Evolutionary conservation across 164 flowering plant genomes (phyloP).

Genomic region (Malania oleifera): DNA sequence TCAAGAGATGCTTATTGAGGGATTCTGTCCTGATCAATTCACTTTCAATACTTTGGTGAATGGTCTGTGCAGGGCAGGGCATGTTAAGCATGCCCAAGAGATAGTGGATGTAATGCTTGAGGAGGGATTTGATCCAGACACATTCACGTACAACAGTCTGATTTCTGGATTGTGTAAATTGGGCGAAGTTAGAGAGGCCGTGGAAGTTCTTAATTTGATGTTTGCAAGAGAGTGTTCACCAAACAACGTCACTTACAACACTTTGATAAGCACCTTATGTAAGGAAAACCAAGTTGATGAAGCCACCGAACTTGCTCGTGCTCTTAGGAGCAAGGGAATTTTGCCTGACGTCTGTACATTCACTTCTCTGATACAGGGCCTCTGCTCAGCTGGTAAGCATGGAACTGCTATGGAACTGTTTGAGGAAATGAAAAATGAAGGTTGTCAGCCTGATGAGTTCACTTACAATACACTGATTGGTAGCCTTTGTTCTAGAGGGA

Average conservation of each 20-base stretch:
- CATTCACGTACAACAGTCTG: conserved; percentile 63
- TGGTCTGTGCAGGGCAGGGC: conserved; percentile 70
- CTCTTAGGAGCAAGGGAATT: conserved; percentile 56
- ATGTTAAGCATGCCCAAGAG: conserved; percentile 69
- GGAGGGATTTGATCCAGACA: conserved; percentile 81
- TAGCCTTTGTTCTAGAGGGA: conserved; percentile 52
- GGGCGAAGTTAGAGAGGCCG: conserved; percentile 58
- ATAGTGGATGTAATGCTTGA: conserved; percentile 76
- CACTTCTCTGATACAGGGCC: conserved; percentile 77
- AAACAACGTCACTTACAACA: conserved; percentile 70
- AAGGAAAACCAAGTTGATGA: conserved; percentile 63
- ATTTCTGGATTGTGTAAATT: conserved; percentile 71
- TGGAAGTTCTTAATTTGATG: conserved; percentile 69
- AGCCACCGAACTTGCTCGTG: conserved; percentile 64
- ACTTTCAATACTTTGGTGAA: conserved; percentile 73
- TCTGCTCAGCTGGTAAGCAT: conserved; percentile 48
- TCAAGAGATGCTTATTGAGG: conserved; percentile 47
- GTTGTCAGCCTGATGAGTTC: conserved; percentile 73
- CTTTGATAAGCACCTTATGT: conserved; percentile 70
- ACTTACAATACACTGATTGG: conserved; percentile 78
- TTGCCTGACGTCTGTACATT: conserved; percentile 77
- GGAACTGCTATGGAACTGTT: conserved; percentile 57
- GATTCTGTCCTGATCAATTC: conserved; percentile 67
- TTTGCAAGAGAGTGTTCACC: conserved; percentile 56
- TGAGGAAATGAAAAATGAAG: conserved; percentile 64